Evolutionary conservation across 345 rosid species (phyloP).

Genomic region (Draba incana): DNA sequence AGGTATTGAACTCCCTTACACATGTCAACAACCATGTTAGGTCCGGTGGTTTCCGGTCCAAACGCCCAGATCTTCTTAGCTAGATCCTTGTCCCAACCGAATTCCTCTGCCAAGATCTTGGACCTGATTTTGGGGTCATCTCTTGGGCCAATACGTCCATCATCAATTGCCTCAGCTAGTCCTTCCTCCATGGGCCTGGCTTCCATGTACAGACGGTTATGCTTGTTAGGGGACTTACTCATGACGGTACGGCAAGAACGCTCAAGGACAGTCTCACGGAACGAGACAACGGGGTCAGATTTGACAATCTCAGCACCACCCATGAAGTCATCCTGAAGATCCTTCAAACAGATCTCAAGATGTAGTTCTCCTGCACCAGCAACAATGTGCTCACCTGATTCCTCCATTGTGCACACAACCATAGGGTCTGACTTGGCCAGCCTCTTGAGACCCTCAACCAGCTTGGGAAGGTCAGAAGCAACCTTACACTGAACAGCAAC

Average conservation of each 20-base stretch:
- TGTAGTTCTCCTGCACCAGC: slow-evolving; percentile 92
- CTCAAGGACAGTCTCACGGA: slow-evolving; percentile 58
- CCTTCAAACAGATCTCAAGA: slow-evolving; percentile 81
- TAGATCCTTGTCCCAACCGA: slow-evolving; percentile 90
- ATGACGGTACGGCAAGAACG: slow-evolving; percentile 38
- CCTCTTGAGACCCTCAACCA: slow-evolving; percentile 86
- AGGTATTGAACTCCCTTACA: slow-evolving; percentile 92
- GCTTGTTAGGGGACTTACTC: slow-evolving; percentile 53
- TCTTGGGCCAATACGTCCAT: slow-evolving; percentile 79
- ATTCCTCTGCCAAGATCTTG: slow-evolving; percentile 75
- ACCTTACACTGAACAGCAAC: slow-evolving; percentile 90
- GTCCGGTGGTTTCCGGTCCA: slow-evolving; percentile 84
- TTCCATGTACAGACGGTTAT: slow-evolving; percentile 87
- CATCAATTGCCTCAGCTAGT: slow-evolving; percentile 83
- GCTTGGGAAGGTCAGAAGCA: slow-evolving; percentile 85
- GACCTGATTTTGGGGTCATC: slow-evolving; percentile 79
- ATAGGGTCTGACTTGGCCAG: slow-evolving; percentile 88
- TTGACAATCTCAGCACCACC: slow-evolving; percentile 78
- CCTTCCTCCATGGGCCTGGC: slow-evolving; percentile 83
- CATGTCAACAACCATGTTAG: slow-evolving; percentile 88
- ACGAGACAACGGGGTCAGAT: slow-evolving; percentile 79
- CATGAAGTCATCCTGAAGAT: slow-evolving; percentile 79
- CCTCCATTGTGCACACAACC: slow-evolving; percentile 80
- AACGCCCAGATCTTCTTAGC: slow-evolving; percentile 92
- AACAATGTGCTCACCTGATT: slow-evolving; percentile 83